These are phyloP conservation scores for Gypsophila paniculata DNA, from an alignment of 179 eudicot genomes.

Conservation along the genomic window DNA sequence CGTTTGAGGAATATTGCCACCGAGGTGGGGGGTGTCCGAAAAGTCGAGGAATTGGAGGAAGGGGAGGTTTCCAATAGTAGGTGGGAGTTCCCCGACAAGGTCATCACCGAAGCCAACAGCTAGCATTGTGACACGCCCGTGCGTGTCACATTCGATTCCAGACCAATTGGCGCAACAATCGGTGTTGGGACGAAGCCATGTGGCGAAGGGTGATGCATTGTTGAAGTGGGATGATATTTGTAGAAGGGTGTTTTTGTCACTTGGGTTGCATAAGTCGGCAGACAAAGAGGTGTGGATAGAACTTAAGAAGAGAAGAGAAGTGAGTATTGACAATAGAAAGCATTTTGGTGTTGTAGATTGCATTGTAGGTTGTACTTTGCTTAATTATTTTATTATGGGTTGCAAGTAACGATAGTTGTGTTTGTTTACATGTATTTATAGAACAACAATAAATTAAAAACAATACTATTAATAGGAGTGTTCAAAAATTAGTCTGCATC, in stretches of 20 bases:
- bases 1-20: background rate
- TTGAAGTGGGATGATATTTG: conserved; percentile 19
- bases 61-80: background rate
- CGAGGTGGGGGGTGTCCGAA: background rate
- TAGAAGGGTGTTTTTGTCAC: conserved; percentile 15
- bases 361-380: background rate
- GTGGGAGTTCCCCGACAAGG: conserved; percentile 10
- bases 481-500: too few species aligned
- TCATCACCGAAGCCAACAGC: background rate
- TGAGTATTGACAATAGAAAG: background rate
- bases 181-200: conserved; percentile 15
- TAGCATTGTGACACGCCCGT: conserved; percentile 10
- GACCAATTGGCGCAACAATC: conserved; percentile 12
- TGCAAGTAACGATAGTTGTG: background rate
- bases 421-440: background rate
- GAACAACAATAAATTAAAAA: background rate
- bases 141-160: conserved; percentile 1
- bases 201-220: conserved; percentile 15
- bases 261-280: conserved; percentile 6
- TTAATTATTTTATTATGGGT: background rate
- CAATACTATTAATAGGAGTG: too few species aligned
- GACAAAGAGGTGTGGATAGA: background rate
- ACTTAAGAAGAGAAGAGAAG: background rate
- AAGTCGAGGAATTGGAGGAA: conserved; percentile 5
- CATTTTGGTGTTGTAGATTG: conserved; percentile 7